These are phyloP conservation scores for Leishmania arabica DNA, from an alignment of 208 protist genomes.

Conservation along the genomic window DNA sequence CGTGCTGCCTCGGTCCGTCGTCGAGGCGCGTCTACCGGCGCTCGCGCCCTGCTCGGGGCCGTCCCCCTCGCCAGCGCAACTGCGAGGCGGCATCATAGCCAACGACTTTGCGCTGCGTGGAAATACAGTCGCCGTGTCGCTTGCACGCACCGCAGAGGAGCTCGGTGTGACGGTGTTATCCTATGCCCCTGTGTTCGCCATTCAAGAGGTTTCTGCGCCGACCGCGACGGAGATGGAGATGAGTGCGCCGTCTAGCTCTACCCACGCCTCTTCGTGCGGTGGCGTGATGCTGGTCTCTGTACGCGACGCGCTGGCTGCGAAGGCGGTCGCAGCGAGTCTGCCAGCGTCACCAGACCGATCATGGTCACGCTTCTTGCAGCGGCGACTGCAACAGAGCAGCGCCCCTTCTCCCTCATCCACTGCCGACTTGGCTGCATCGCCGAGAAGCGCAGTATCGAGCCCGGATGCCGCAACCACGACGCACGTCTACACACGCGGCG, in stretches of 20 bases:
- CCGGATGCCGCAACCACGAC: neutral
- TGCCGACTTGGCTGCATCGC: neutral
- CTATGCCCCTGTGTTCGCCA: slow-evolving; percentile 44
- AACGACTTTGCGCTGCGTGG: slow-evolving; percentile 55
- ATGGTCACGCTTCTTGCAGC: neutral
- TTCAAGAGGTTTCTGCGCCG: slow-evolving; percentile 24
- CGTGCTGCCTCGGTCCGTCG: slow-evolving; percentile 19
- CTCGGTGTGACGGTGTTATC: slow-evolving; percentile 68
- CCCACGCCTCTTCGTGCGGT: neutral
- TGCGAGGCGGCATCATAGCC: slow-evolving; percentile 44
- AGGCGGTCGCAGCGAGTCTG: neutral
- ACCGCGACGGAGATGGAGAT: neutral
- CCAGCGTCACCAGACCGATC: neutral
- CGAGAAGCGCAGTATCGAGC: neutral
- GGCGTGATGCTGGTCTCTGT: slow-evolving; percentile 21
- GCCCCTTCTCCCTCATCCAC: neutral
- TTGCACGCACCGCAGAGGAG: slow-evolving; percentile 73
- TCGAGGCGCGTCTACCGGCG: slow-evolving; percentile 29
- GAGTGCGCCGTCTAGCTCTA: neutral
- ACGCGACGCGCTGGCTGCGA: slow-evolving; percentile 15
- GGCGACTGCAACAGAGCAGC: neutral
- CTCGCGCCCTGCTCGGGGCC: slow-evolving; percentile 9
- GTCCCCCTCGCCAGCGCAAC: neutral
- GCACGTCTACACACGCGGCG: slow-evolving; percentile 46
- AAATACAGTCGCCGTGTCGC: slow-evolving; percentile 33